Conservation (phyloP, 257 asterid genomes). For the Solanum acaule region DNA sequence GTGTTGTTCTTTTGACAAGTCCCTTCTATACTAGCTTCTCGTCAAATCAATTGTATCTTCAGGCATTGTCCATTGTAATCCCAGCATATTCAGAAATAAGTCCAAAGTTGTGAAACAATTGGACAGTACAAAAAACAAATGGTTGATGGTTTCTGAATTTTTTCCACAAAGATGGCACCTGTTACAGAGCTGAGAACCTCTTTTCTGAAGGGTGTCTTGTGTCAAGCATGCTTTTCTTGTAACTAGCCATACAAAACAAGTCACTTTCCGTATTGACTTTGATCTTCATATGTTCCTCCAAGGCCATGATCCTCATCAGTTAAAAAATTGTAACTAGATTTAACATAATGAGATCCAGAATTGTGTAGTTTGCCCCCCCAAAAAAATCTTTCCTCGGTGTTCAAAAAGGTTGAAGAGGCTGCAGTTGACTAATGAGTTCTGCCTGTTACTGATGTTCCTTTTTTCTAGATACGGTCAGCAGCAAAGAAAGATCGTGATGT, state of each 20-base stretch:
- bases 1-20: not conserved
- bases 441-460: not conserved
- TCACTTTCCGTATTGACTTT: not conserved
- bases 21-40: not conserved
- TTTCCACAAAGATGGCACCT: not conserved
- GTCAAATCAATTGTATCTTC: not conserved
- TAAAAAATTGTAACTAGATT: not conserved
- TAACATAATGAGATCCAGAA: not conserved
- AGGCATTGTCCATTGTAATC: not conserved
- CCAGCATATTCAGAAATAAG: not conserved
- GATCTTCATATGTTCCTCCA: not conserved
- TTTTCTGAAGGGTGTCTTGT: not conserved
- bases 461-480: conserved; percentile 59
- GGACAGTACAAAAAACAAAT: not conserved
- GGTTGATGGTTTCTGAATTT: not conserved
- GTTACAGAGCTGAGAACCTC: not conserved
- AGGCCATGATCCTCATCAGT: not conserved
- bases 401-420: not conserved
- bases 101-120: not conserved
- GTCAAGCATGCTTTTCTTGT: not conserved
- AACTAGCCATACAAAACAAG: not conserved
- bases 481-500: conserved; percentile 85
- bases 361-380: not conserved
- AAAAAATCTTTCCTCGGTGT: not conserved
- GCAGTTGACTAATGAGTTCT: not conserved